Conservation (phyloP, 768 basidiomycete species). For the Pleurotus giganteus region DNA sequence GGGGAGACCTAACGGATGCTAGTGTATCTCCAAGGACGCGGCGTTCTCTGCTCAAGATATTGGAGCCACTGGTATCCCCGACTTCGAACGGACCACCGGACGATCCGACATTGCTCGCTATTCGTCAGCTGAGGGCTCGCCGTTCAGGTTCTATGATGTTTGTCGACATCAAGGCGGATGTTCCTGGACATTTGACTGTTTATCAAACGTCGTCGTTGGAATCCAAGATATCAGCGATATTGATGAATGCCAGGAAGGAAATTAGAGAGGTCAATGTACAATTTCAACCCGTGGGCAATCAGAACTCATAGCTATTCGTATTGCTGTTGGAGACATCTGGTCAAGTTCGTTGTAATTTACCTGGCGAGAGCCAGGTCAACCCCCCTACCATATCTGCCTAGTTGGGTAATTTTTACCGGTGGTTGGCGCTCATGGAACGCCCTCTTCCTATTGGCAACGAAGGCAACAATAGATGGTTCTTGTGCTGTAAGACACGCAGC, state of each 20-base stretch:
- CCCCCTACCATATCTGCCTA: too few species aligned
- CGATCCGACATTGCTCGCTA: slow-evolving; percentile 33
- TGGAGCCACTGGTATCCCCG: slow-evolving; percentile 50
- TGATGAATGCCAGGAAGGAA: slow-evolving; percentile 61
- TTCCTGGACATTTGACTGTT: slow-evolving; percentile 59
- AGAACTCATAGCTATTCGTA: neutral
- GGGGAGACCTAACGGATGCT: slow-evolving; percentile 82
- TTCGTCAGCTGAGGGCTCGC: slow-evolving; percentile 65
- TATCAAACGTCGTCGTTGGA: slow-evolving; percentile 60
- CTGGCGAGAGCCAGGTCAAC: too few species aligned
- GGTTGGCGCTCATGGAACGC: too few species aligned
- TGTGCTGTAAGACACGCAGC: too few species aligned
- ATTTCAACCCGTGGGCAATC: slow-evolving; percentile 45
- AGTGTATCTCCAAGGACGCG: slow-evolving; percentile 62
- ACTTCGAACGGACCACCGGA: slow-evolving; percentile 12
- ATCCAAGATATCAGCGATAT: slow-evolving; percentile 48
- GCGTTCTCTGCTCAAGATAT: slow-evolving; percentile 47
- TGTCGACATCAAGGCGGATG: slow-evolving; percentile 78
- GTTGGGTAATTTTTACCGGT: too few species aligned
- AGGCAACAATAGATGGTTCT: too few species aligned
- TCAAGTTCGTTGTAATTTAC: too few species aligned
- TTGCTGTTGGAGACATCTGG: neutral
- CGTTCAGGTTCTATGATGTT: slow-evolving; percentile 79
- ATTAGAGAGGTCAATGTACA: slow-evolving; percentile 70
- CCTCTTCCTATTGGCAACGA: too few species aligned